phyloP scores from a whole-genome alignment of 371 early-diverging fungal species.

The Mortierella sp. region DNA sequence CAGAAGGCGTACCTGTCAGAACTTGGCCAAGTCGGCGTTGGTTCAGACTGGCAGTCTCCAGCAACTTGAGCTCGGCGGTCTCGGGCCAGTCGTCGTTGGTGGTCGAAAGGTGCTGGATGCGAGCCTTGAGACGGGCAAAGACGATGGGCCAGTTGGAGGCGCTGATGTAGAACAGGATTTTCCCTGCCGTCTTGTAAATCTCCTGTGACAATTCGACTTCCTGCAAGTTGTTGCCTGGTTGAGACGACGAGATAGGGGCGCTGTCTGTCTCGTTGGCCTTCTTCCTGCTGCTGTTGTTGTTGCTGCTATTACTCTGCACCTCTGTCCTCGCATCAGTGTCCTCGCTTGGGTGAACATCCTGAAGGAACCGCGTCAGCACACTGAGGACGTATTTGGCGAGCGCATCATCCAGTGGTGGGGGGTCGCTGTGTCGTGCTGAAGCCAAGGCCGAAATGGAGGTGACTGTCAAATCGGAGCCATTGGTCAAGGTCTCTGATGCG shows the following conservation, averaged over 20 bases:
- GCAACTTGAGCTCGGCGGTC: slow-evolving; percentile 79
- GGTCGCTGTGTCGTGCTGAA: slow-evolving; percentile 67
- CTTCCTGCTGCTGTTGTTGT: slow-evolving; percentile 31
- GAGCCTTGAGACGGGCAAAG: slow-evolving; percentile 74
- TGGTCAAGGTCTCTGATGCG: slow-evolving; percentile 50
- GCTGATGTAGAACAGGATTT: slow-evolving; percentile 83
- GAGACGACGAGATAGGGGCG: slow-evolving; percentile 20
- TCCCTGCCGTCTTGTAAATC: slow-evolving; percentile 78
- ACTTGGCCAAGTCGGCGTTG: slow-evolving; percentile 76
- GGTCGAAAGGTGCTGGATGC: slow-evolving; percentile 68
- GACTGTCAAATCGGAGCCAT: slow-evolving; percentile 31
- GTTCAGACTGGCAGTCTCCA: slow-evolving; percentile 86
- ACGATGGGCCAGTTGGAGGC: slow-evolving; percentile 88
- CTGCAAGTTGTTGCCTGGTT: slow-evolving; percentile 26
- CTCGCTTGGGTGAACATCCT: slow-evolving; percentile 56
- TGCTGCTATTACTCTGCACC: slow-evolving; percentile 38
- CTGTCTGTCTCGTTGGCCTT: slow-evolving; percentile 31
- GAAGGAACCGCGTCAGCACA: slow-evolving; percentile 76
- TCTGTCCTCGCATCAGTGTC: slow-evolving; percentile 59
- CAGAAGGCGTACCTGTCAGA: slow-evolving; percentile 67
- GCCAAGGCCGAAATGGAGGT: slow-evolving; percentile 32
- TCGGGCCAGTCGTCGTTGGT: slow-evolving; percentile 79
- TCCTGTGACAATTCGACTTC: slow-evolving; percentile 67
- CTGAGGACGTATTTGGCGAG: slow-evolving; percentile 77
- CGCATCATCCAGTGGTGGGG: slow-evolving; percentile 82